phyloP scores from a whole-genome alignment of 345 rosid species.

The Camelina hispida region DNA sequence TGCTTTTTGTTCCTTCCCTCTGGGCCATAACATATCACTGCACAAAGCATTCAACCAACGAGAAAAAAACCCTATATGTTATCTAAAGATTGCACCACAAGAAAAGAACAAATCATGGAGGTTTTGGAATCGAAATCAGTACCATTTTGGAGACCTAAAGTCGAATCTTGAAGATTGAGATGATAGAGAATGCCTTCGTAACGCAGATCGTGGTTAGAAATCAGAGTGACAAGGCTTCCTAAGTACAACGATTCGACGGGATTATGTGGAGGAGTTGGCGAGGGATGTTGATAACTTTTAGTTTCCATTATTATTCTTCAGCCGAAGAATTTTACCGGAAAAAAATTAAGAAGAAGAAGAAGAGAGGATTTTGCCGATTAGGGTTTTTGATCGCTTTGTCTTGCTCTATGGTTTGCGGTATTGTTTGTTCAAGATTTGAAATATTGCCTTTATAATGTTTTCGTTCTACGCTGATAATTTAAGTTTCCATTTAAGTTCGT shows the following conservation, averaged over 20 bases:
- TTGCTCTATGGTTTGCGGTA: neutral
- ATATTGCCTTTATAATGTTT: neutral
- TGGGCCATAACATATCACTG: constrained; percentile 59
- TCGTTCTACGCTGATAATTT: neutral
- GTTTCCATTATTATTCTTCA: constrained; percentile 33
- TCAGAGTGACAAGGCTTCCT: constrained; percentile 51
- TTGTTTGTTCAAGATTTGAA: constrained; percentile 8
- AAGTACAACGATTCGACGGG: constrained; percentile 41
- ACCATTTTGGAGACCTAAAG: constrained; percentile 54
- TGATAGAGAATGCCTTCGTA: constrained; percentile 52
- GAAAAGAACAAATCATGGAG: neutral
- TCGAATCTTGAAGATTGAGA: constrained; percentile 45
- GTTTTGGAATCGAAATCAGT: neutral
- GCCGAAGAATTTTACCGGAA: no score
- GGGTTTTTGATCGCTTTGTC: neutral
- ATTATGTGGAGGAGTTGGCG: constrained; percentile 13
- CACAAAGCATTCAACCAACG: constrained; percentile 12
- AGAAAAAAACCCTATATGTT: neutral
- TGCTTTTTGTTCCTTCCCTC: constrained; percentile 53
- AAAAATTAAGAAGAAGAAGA: neutral
- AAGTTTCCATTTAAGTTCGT: neutral
- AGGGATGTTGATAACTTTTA: constrained; percentile 12
- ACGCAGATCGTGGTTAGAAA: constrained; percentile 50
- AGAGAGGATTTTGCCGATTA: neutral
- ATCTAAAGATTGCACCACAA: neutral